A percentile compares a stretch with the other conserved stretches of the same genome.
These are phyloP conservation scores for Anisodus tanguticus DNA, from an alignment of 257 asterid species.

Conservation along the genomic window DNA sequence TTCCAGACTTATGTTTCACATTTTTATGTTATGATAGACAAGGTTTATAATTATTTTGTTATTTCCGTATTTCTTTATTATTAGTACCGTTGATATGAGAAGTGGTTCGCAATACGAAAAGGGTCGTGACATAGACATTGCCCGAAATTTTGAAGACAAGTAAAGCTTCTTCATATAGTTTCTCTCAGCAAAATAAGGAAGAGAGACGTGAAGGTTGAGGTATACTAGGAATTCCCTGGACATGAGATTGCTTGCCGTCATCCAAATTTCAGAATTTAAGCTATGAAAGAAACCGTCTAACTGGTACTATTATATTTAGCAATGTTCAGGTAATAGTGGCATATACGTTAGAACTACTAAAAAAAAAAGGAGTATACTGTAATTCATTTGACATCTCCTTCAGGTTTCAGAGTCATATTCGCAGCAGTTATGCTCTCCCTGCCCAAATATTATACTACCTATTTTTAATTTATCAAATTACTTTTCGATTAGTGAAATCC, in stretches of 20 bases:
- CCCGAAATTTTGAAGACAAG: not conserved
- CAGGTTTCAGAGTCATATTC: not conserved
- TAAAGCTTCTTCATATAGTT: slow-evolving; percentile 19
- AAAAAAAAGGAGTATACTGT: not conserved
- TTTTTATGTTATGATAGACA: no score
- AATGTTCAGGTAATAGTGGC: not conserved
- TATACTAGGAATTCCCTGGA: slow-evolving; percentile 13
- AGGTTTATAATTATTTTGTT: no score
- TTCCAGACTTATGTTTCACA: no score
- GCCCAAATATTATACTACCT: no score
- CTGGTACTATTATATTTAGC: not conserved
- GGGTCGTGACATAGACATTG: not conserved
- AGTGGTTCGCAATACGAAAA: no score
- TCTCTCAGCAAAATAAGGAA: not conserved
- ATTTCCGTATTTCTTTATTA: no score
- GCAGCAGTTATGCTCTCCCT: not conserved
- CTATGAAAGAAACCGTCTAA: not conserved
- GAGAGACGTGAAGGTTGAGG: slow-evolving; percentile 16
- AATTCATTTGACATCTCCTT: not conserved
- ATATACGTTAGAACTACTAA: not conserved
- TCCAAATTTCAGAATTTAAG: not conserved
- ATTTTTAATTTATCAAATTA: not conserved
- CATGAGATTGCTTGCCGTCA: not conserved
- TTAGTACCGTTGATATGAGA: no score
- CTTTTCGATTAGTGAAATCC: not conserved